Evolutionary conservation across 345 rosid genomes (phyloP), one percentile per base, ranked within the genome.

Genomic region (Lumnitzera littorea): DNA sequence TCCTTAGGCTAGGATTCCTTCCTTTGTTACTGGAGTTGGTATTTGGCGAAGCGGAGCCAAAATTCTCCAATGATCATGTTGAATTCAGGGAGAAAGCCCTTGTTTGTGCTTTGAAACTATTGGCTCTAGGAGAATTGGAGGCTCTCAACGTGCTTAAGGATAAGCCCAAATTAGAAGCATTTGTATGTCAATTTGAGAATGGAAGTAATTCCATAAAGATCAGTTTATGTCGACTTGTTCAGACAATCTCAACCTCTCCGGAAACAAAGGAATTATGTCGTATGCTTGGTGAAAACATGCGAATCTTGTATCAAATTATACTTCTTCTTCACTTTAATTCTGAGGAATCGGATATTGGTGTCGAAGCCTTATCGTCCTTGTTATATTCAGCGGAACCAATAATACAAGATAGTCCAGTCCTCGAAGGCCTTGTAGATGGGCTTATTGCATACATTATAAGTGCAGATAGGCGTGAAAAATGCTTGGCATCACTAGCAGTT

Each of bases 1-100:
- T 82, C 62, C 24, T 78, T 25, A 81, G 70, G 25, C 55, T 67
- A 13, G 88, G 82, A 27, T 69, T 85, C 72, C 55, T 82, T 57
- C 80, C 88, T 48, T 67, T 71, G 31, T 53, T 82, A 23, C 13
- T 85, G 70, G 71, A 71, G 11, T 67, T 73, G 15, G 48, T 78
- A 51, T 77, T 78, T 53, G 67, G 62, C 46, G 58, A 61, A 70
- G 64, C 29, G 12, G 87, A 70, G 53, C 4, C 48, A 0, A 17
- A 50, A 53, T 29, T 63, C 17, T 70, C 77, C 17, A 51, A 47
- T 16, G 86, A 72, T 4, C 8, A 64, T 65, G 58, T 67, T 24
- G 47, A 66, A 15, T 69, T 78, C 56, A 60, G 63, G 12, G 86
- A 80, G 60, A 56, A 58, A 56, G 67, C 72, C 12, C 74, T 82